These are phyloP conservation scores for Trifolium dubium DNA, from an alignment of 306 rosid genomes.

Conservation along the genomic window DNA sequence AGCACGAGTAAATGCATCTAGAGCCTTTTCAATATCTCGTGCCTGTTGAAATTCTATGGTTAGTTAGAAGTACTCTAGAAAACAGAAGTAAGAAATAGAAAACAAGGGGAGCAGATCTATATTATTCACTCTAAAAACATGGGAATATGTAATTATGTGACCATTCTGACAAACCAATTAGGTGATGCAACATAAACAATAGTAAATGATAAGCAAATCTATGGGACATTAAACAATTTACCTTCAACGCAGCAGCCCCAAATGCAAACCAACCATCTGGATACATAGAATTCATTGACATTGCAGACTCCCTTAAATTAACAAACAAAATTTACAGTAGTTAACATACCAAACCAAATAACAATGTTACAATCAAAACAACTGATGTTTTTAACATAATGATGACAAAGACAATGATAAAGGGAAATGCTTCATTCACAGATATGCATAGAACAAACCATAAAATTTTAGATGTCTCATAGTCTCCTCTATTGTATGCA, in stretches of 20 bases:
- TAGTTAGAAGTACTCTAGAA: constrained; percentile 32
- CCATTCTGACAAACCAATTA: constrained; percentile 31
- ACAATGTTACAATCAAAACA: constrained; percentile 21
- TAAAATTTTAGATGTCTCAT: constrained; percentile 65
- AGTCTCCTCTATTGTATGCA: constrained; percentile 98
- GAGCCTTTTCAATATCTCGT: constrained; percentile 85
- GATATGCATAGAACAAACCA: constrained; percentile 42
- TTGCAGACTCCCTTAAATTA: constrained; percentile 87
- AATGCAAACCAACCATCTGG: constrained; percentile 98
- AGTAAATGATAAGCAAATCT: constrained; percentile 24
- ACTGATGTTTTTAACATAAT: background rate
- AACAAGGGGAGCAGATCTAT: constrained; percentile 13
- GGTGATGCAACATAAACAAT: constrained; percentile 16
- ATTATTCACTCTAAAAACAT: constrained; percentile 21
- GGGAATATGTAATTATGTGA: constrained; percentile 4
- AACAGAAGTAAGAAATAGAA: constrained; percentile 10
- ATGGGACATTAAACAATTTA: constrained; percentile 43
- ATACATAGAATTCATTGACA: constrained; percentile 92
- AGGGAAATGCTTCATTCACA: constrained; percentile 16
- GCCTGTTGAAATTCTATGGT: constrained; percentile 62
- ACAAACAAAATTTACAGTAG: constrained; percentile 12
- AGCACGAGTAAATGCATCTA: constrained; percentile 94
- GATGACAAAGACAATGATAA: constrained; percentile 10
- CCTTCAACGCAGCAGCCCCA: constrained; percentile 99
- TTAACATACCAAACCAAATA: constrained; percentile 33